A percentile compares a stretch with the other conserved stretches of the same genome.
Conservation (phyloP, 768 basidiomycete genomes). For the Neoboletus subvelutipes region DNA sequence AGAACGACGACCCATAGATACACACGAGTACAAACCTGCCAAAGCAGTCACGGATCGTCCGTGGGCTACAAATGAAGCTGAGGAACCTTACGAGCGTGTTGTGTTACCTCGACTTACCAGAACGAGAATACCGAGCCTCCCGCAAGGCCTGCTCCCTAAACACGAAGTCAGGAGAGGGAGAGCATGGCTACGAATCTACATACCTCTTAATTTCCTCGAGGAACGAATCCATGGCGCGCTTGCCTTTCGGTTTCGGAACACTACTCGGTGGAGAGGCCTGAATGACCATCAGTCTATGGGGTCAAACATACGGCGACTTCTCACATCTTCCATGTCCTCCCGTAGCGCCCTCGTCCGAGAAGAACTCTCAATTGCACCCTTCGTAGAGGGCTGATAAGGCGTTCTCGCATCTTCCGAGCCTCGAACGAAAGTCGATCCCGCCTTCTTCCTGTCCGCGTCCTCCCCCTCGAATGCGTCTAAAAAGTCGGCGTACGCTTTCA, state of each 20-base stretch:
- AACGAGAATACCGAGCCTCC: constrained; percentile 78
- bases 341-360: constrained; percentile 34
- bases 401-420: constrained; percentile 43
- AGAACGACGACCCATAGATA: background rate
- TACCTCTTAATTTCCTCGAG: constrained; percentile 95
- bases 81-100: background rate
- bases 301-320: constrained; percentile 17
- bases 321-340: constrained; percentile 34
- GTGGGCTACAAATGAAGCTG: constrained; percentile 39
- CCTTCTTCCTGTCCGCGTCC: constrained; percentile 47
- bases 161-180: constrained; percentile 1
- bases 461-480: constrained; percentile 82
- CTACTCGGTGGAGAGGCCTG: constrained; percentile 58
- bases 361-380: constrained; percentile 27
- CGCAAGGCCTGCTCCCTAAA: constrained; percentile 90
- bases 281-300: constrained; percentile 7
- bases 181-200: constrained; percentile 8
- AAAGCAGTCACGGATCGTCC: constrained; percentile 86
- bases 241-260: constrained; percentile 81
- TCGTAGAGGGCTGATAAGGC: constrained; percentile 45
- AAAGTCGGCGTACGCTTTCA: constrained; percentile 81
- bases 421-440: constrained; percentile 60
- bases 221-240: constrained; percentile 94
- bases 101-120: constrained; percentile 42
- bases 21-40: constrained; percentile 57